Evolutionary conservation across 2,329 filamentous ascomycete species (phyloP).

Genomic region (Thelonectria discophora): DNA sequence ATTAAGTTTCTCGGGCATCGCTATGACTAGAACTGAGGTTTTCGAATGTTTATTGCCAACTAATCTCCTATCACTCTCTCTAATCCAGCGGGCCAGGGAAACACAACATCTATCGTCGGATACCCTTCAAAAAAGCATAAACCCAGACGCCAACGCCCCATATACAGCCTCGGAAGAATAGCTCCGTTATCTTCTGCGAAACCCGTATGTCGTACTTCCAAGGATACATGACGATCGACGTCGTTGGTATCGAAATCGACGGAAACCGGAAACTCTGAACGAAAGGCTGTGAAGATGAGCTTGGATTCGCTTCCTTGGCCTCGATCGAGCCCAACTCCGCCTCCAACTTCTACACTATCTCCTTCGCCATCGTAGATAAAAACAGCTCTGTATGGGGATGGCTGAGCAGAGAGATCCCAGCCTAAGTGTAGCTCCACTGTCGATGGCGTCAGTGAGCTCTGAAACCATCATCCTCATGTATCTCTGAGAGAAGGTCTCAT

Average conservation of each 20-base stretch:
- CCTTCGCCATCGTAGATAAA: conserved; percentile 19
- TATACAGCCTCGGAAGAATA: conserved; percentile 13
- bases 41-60: no score
- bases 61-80: no score
- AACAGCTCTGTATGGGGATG: conserved; percentile 21
- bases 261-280: conserved; percentile 21
- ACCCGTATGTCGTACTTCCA: conserved; percentile 22
- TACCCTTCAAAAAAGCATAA: conserved; percentile 36
- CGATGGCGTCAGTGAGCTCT: conserved; percentile 34
- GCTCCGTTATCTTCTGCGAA: neutral
- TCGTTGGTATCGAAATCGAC: conserved; percentile 32
- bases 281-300: conserved; percentile 32
- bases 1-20: neutral
- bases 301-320: neutral
- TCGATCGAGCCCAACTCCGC: no score
- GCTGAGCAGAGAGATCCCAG: conserved; percentile 18
- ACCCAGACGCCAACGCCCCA: conserved; percentile 11
- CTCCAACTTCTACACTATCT: neutral
- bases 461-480: conserved; percentile 35
- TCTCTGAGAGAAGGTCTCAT: conserved; percentile 22
- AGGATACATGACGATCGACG: conserved; percentile 36
- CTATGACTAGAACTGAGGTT: neutral
- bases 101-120: conserved; percentile 28
- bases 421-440: conserved; percentile 17
- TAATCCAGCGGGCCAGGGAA: conserved; percentile 30